phyloP scores from a whole-genome alignment of 169 alveolate species.

The Perkinsus marinus region DNA sequence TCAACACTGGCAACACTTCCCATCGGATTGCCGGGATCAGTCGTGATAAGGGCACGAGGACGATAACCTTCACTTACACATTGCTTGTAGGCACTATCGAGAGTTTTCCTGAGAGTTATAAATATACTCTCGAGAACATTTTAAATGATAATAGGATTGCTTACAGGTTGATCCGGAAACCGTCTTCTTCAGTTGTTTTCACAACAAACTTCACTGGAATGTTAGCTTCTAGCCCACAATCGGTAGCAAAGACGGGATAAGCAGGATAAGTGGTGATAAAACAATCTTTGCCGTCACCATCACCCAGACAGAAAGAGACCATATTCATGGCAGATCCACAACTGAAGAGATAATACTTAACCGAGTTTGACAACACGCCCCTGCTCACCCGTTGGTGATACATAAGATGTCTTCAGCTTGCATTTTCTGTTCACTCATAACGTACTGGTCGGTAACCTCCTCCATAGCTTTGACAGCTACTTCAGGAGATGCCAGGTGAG shows the following conservation, averaged over 20 bases:
- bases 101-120: background rate
- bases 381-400: background rate
- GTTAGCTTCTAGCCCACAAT: background rate
- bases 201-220: background rate
- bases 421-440: background rate
- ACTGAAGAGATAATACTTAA: background rate
- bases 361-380: background rate
- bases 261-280: background rate
- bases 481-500: background rate
- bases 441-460: background rate
- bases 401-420: background rate
- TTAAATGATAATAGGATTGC: background rate
- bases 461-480: background rate
- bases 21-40: background rate
- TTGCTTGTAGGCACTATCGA: background rate
- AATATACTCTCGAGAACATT: background rate
- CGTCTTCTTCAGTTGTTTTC: background rate
- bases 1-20: background rate
- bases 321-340: background rate
- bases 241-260: background rate
- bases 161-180: background rate
- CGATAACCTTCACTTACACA: background rate
- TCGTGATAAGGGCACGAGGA: background rate
- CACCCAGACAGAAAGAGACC: background rate
- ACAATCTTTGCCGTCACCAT: background rate